Conservation (phyloP, 164 flowering plant genomes). For the Nymphaea thermarum region DNA sequence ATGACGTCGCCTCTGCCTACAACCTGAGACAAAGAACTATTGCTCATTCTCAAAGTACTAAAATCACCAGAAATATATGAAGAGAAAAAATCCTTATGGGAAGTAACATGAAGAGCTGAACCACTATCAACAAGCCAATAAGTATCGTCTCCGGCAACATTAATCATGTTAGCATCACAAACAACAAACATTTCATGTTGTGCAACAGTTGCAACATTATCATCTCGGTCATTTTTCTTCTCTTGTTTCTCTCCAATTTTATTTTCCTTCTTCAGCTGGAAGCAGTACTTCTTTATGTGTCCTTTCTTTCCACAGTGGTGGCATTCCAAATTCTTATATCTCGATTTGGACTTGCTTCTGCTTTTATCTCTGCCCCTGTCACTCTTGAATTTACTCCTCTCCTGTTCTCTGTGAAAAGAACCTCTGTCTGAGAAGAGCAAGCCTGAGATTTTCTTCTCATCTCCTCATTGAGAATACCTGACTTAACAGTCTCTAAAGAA, state of each 20-base stretch:
- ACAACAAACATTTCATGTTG: not conserved
- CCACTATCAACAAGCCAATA: not conserved
- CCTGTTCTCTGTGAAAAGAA: not conserved
- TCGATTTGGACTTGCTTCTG: not conserved
- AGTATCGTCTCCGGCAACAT: not conserved
- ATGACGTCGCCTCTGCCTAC: not conserved
- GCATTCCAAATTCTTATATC: not conserved
- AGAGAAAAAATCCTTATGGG: not conserved
- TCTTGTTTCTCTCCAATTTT: not conserved
- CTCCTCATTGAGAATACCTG: not conserved
- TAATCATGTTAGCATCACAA: not conserved
- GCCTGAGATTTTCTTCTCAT: not conserved
- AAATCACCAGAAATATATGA: conserved; percentile 1
- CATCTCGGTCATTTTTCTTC: not conserved
- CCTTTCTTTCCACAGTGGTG: not conserved
- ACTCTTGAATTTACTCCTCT: not conserved
- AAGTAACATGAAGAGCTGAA: not conserved
- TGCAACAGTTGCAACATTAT: not conserved
- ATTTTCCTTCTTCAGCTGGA: not conserved
- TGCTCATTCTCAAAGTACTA: not conserved
- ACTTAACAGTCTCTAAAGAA: not conserved
- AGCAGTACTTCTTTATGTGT: not conserved
- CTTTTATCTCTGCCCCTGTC: not conserved
- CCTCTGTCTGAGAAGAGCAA: not conserved
- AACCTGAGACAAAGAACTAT: not conserved